These are phyloP conservation scores for Chaetomiaceae sp. DNA, from an alignment of 2,329 filamentous ascomycete genomes.

Conservation along the genomic window DNA sequence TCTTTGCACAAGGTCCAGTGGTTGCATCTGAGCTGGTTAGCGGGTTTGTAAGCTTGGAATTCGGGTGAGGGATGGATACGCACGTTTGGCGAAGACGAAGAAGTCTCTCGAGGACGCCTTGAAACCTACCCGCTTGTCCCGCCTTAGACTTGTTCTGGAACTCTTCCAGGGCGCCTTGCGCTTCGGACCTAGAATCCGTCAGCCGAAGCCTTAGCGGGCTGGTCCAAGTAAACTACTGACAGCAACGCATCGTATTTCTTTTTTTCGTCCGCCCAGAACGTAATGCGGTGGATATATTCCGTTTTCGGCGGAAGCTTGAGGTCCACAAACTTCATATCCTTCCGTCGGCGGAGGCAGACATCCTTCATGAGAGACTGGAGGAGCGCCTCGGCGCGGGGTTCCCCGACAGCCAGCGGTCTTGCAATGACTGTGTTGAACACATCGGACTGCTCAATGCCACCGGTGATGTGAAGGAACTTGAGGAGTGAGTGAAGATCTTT, in stretches of 20 bases:
- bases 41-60: background rate
- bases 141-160: conserved; percentile 47
- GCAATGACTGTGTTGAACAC: conserved; percentile 71
- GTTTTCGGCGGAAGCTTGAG: conserved; percentile 71
- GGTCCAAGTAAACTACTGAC: conserved; percentile 36
- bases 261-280: conserved; percentile 68
- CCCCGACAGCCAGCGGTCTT: conserved; percentile 58
- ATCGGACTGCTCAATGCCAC: conserved; percentile 67
- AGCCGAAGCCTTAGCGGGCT: conserved; percentile 14
- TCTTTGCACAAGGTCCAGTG: conserved; percentile 80
- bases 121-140: conserved; percentile 55
- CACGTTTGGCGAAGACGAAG: conserved; percentile 74
- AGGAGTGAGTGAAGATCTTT: conserved; percentile 77
- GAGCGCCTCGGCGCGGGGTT: conserved; percentile 55
- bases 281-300: conserved; percentile 71
- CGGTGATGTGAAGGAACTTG: conserved; percentile 70
- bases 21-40: conserved; percentile 55
- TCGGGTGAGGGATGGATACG: conserved; percentile 28
- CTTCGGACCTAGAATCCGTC: conserved; percentile 54
- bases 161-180: conserved; percentile 63
- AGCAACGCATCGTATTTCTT: conserved; percentile 72
- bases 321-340: conserved; percentile 85
- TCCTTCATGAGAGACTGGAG: conserved; percentile 75
- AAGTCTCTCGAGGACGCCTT: conserved; percentile 73
- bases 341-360: conserved; percentile 74